These are phyloP conservation scores for Daldinia grandis DNA, from an alignment of 495 filamentous ascomycete species.

Conservation along the genomic window DNA sequence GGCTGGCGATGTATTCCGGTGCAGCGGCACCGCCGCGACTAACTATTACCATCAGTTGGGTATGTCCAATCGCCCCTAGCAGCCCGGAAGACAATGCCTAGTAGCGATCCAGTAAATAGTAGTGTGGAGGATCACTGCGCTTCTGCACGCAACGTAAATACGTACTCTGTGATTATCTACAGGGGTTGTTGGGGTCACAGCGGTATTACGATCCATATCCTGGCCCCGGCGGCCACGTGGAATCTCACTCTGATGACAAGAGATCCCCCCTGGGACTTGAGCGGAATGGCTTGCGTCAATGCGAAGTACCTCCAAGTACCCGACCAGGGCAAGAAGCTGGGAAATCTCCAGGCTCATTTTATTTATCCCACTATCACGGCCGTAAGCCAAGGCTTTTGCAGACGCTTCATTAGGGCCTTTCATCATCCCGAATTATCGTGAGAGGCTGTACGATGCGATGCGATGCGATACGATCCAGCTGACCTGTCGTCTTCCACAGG, in stretches of 20 bases:
- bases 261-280: slow-evolving; percentile 42
- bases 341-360: slow-evolving; percentile 34
- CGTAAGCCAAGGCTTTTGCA: slow-evolving; percentile 30
- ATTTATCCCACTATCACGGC: slow-evolving; percentile 36
- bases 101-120: not conserved
- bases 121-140: slow-evolving; percentile 32
- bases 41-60: slow-evolving; percentile 16
- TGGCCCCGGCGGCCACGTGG: slow-evolving; percentile 57
- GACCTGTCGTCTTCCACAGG: slow-evolving; percentile 5
- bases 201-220: slow-evolving; percentile 52
- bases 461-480: slow-evolving; percentile 18
- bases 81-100: slow-evolving; percentile 31
- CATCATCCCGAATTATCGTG: slow-evolving; percentile 18
- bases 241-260: slow-evolving; percentile 42
- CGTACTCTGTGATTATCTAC: slow-evolving; percentile 40
- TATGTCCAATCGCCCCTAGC: slow-evolving; percentile 25
- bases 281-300: slow-evolving; percentile 42
- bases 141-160: slow-evolving; percentile 31
- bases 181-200: slow-evolving; percentile 37
- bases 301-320: slow-evolving; percentile 41
- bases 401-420: slow-evolving; percentile 9
- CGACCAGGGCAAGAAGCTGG: slow-evolving; percentile 23
- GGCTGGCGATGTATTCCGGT: slow-evolving; percentile 33
- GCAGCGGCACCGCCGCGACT: slow-evolving; percentile 29
- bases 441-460: slow-evolving; percentile 23